phyloP scores from a whole-genome alignment of 148 eudicot genomes.

The Linanthus parryae region DNA sequence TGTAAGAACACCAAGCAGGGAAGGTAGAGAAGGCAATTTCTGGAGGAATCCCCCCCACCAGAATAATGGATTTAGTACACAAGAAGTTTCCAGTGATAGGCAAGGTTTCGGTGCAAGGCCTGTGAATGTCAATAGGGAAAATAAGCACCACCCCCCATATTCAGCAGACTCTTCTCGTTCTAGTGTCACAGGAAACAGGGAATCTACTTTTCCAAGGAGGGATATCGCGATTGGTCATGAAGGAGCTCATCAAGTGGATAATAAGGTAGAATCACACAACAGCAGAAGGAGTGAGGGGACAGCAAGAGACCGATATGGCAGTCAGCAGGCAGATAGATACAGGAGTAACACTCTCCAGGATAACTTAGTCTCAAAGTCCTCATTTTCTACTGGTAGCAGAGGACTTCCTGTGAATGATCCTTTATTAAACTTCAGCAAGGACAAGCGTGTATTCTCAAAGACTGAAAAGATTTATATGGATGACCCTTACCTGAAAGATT shows the following conservation, averaged over 20 bases:
- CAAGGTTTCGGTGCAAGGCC: constrained; percentile 31
- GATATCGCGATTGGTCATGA: constrained; percentile 42
- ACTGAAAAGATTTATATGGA: constrained; percentile 45
- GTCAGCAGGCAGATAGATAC: constrained; percentile 37
- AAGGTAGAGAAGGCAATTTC: constrained; percentile 40
- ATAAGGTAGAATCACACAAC: constrained; percentile 28
- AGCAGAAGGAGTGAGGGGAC: constrained; percentile 37
- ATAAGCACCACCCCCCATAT: constrained; percentile 34
- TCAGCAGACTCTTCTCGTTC: constrained; percentile 36
- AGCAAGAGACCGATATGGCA: constrained; percentile 28
- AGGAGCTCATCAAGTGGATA: constrained; percentile 45
- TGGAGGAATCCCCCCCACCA: constrained; percentile 41
- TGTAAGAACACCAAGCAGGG: constrained; percentile 37
- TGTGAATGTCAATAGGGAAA: constrained; percentile 26
- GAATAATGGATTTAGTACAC: constrained; percentile 32
- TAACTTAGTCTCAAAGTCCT: constrained; percentile 32
- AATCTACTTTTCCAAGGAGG: constrained; percentile 39
- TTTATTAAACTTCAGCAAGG: constrained; percentile 41
- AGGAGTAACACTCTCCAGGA: constrained; percentile 35
- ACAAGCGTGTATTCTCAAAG: constrained; percentile 45
- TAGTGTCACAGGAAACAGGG: constrained; percentile 23
- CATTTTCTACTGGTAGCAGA: constrained; percentile 43
- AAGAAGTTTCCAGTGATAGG: constrained; percentile 25
- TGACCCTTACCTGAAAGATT: constrained; percentile 48
- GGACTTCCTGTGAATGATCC: constrained; percentile 39